phyloP scores from a whole-genome alignment of 2,329 filamentous ascomycete genomes.

The Phyllosticta paracitricarpa region DNA sequence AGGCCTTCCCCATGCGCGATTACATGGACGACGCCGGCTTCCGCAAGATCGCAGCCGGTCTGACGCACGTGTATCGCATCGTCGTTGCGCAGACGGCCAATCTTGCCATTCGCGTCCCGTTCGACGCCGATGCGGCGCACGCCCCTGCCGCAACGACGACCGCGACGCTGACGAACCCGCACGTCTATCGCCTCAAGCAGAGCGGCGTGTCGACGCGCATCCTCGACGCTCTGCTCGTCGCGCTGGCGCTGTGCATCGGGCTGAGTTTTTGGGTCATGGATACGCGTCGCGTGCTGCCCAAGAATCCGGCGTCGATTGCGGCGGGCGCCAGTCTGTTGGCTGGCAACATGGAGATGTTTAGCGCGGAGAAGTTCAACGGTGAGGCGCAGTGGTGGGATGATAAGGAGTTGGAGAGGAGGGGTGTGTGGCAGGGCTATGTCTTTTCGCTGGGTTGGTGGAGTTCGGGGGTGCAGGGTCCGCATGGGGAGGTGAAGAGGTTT shows the following conservation, averaged over 20 bases:
- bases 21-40: background rate
- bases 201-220: background rate
- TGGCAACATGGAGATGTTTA: background rate
- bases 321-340: background rate
- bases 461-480: background rate
- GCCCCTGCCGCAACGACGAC: background rate
- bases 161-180: background rate
- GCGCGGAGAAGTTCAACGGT: background rate
- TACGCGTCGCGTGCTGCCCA: background rate
- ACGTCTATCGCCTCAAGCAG: background rate
- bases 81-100: background rate
- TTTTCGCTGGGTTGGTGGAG: constrained; percentile 1
- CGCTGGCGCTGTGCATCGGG: background rate
- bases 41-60: background rate
- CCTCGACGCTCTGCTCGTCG: background rate
- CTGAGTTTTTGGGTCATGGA: background rate
- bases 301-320: background rate
- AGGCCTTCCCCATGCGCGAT: background rate
- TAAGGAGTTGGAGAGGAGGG: background rate
- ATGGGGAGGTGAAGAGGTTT: background rate
- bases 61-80: background rate
- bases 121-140: background rate
- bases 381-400: background rate
- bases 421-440: background rate
- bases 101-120: background rate